Evolutionary conservation across 805 yeast genomes (phyloP).

Genomic region (Zygotorulaspora chibaensis): DNA sequence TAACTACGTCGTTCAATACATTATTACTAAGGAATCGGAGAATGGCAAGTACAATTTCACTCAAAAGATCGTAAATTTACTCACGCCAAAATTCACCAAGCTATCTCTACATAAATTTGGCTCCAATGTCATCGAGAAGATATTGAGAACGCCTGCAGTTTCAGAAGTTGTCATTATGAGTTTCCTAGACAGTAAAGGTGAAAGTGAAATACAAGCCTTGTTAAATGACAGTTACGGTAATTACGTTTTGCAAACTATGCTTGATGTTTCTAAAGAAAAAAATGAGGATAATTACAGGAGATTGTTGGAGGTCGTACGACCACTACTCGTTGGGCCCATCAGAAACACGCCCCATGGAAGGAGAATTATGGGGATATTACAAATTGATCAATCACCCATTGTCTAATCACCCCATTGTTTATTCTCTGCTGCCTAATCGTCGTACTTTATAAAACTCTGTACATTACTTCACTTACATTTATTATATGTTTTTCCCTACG

Average conservation of each 20-base stretch:
- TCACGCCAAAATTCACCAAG: slow-evolving; percentile 35
- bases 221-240: slow-evolving; percentile 91
- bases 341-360: slow-evolving; percentile 95
- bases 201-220: slow-evolving; percentile 42
- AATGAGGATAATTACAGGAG: slow-evolving; percentile 44
- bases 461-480: no score
- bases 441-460: no score
- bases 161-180: slow-evolving; percentile 49
- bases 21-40: slow-evolving; percentile 46
- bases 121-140: slow-evolving; percentile 90
- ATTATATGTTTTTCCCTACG: not conserved
- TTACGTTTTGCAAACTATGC: slow-evolving; percentile 88
- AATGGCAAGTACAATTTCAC: slow-evolving; percentile 32
- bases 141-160: slow-evolving; percentile 50
- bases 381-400: slow-evolving; percentile 18
- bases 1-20: slow-evolving; percentile 94
- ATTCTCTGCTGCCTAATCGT: no score
- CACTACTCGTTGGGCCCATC: slow-evolving; percentile 66
- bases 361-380: slow-evolving; percentile 71
- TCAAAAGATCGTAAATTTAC: slow-evolving; percentile 32
- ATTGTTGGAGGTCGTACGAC: slow-evolving; percentile 58
- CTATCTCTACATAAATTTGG: slow-evolving; percentile 87
- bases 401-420: not conserved
- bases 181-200: slow-evolving; percentile 36
- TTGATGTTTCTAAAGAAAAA: slow-evolving; percentile 49